These are phyloP conservation scores for Polygonum maritimum DNA, from an alignment of 148 eudicot species.

Conservation along the genomic window DNA sequence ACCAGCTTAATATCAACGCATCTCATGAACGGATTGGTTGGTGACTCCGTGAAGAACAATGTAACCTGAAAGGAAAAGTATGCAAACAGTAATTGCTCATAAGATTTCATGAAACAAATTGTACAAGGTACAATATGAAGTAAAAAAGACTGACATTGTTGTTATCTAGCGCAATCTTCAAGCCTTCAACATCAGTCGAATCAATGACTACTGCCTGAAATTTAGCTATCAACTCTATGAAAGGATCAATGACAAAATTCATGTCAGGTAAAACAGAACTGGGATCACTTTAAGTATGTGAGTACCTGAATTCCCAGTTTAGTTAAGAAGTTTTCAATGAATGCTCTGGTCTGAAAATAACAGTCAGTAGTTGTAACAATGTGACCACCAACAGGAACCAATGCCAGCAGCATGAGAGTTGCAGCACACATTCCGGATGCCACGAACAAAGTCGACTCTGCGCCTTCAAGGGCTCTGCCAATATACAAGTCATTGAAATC, in stretches of 20 bases:
- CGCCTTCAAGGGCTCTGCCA: constrained; percentile 82
- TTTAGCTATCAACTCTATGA: background rate
- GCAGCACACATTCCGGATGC: constrained; percentile 96
- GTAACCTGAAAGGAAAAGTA: constrained; percentile 17
- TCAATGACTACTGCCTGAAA: constrained; percentile 82
- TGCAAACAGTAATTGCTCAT: too few species aligned
- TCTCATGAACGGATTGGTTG: constrained; percentile 89
- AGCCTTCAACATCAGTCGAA: constrained; percentile 70
- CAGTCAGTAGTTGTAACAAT: constrained; percentile 85
- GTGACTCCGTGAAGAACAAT: constrained; percentile 86
- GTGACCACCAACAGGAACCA: constrained; percentile 92
- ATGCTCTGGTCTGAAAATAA: constrained; percentile 67
- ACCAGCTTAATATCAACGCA: constrained; percentile 84
- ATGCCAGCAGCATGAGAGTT: constrained; percentile 67
- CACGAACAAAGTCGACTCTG: constrained; percentile 71
- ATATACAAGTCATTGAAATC: constrained; percentile 5
- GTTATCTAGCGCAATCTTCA: constrained; percentile 55
- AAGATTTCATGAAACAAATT: background rate
- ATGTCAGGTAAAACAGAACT: background rate
- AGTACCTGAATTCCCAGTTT: constrained; percentile 73
- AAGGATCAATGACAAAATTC: too few species aligned
- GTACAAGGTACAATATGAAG: background rate
- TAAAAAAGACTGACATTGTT: constrained; percentile 39
- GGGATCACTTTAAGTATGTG: too few species aligned
- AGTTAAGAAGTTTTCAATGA: constrained; percentile 71